A percentile compares a stretch with the other conserved stretches of the same genome.
Conservation (phyloP, 305 asterid species). For the Fraxinus floribunda region DNA sequence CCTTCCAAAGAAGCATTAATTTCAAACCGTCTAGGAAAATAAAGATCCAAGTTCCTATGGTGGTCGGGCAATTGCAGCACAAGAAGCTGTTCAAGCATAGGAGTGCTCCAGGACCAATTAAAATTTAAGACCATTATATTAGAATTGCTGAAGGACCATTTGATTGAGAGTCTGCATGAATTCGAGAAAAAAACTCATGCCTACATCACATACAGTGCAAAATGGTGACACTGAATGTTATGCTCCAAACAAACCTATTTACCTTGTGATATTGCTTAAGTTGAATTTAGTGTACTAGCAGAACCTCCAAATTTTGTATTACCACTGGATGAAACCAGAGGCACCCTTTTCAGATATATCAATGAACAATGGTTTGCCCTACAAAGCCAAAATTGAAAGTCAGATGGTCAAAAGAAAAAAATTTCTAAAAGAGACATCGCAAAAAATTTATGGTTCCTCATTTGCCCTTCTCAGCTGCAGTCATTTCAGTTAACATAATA, state of each 20-base stretch:
- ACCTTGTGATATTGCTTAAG: conserved; percentile 14
- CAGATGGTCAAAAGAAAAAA: not conserved
- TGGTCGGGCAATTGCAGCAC: not conserved
- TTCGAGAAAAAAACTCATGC: not conserved
- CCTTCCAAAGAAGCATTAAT: not conserved
- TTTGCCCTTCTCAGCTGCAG: too few relatives aligned
- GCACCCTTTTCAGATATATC: conserved; percentile 9
- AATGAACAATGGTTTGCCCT: conserved; percentile 12
- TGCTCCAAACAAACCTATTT: not conserved
- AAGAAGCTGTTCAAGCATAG: not conserved
- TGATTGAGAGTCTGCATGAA: not conserved
- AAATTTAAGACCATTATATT: not conserved
- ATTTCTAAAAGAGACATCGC: too few relatives aligned
- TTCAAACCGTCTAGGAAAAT: not conserved
- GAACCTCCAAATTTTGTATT: conserved; percentile 12
- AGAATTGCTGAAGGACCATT: not conserved
- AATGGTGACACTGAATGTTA: not conserved
- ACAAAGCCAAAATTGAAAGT: not conserved
- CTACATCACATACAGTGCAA: not conserved
- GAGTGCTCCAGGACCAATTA: not conserved
- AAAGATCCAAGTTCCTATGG: not conserved
- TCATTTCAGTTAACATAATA: not conserved
- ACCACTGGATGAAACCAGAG: not conserved
- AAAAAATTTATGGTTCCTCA: too few relatives aligned
- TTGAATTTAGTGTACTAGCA: conserved; percentile 4